Conservation (phyloP, 495 filamentous ascomycete genomes). For the Copromyces sp. region DNA sequence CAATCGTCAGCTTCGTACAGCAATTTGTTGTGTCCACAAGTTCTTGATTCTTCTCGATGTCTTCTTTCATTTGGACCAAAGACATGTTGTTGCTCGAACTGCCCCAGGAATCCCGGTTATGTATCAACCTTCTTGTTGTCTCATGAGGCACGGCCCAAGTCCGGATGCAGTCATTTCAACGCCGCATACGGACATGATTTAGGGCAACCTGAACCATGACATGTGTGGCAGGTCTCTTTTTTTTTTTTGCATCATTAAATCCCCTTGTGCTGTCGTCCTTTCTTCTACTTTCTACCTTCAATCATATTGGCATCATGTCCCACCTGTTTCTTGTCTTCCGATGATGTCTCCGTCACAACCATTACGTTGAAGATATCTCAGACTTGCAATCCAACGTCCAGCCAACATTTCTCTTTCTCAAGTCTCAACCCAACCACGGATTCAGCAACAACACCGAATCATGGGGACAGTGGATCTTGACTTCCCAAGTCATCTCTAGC, state of each 20-base stretch:
- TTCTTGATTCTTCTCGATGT: neutral
- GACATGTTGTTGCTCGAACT: neutral
- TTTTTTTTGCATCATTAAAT: neutral
- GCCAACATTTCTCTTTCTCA: neutral
- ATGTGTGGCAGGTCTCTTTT: neutral
- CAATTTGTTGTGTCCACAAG: conserved; percentile 1
- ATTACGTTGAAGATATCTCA: neutral
- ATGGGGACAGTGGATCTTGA: neutral
- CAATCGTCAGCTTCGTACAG: conserved; percentile 17
- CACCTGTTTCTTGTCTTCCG: neutral
- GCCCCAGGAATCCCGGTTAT: neutral
- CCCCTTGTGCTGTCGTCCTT: neutral
- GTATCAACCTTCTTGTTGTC: neutral
- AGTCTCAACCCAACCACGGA: neutral
- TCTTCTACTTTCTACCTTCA: neutral
- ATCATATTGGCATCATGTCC: neutral
- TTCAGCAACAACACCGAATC: neutral
- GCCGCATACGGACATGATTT: neutral
- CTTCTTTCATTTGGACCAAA: neutral
- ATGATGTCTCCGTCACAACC: neutral
- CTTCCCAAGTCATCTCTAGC: neutral
- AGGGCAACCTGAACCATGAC: neutral
- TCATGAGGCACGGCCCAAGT: neutral
- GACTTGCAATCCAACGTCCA: neutral
- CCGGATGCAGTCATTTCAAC: neutral